Evolutionary conservation across 805 yeast species (phyloP), one percentile per base, ranked within the genome.

Genomic region (Tetrapisispora pingtungensis): DNA sequence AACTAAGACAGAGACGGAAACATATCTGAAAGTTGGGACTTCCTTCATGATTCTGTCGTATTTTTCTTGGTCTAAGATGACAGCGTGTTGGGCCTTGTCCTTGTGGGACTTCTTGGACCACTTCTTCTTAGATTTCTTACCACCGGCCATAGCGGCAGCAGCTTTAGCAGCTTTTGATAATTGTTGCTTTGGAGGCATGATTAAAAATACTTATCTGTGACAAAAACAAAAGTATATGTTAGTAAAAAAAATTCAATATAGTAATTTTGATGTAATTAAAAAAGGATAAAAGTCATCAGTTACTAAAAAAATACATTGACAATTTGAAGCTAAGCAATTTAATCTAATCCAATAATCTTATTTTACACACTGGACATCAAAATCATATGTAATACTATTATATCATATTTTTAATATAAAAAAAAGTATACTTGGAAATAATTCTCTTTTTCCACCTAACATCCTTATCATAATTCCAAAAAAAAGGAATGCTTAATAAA

Each of bases 61-160:
- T 72, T 90, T 86, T 64, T 93, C 95, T 80, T 93, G 97, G 75
- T 93, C 99, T 67, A 93, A 79, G 72, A 85, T 77, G 67, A 93
- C 89, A 70, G 88, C 81, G 81, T 93, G 98, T 73, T 86, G 90
- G 66, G 98, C 97, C 95, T 85, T 90, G 78, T 93, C 99, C 89
- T 94, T 93, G 74, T 88, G 96, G 83, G 94, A 88, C 76, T 96
- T 96, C 83, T 90, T 89, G 84, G 95, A 85, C 98, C 97, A 93
- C 96, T 93, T 93, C 95, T 93, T 90, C 88, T 93, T 93, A 75
- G 96, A 87, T 72, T 90, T 88, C 85, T 89, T 89, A 83, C 97
- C 96, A 84, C 97, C 97, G 73, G 97, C 96, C 83, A 87, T 79
- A 74, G 97, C 97, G 79, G 97, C 97, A 69, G 97, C 97, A 70